A percentile compares a stretch with the other conserved stretches of the same genome.
These are phyloP conservation scores for Epichloe sp. DNA, from an alignment of 2,329 filamentous ascomycete species.

Conservation along the genomic window DNA sequence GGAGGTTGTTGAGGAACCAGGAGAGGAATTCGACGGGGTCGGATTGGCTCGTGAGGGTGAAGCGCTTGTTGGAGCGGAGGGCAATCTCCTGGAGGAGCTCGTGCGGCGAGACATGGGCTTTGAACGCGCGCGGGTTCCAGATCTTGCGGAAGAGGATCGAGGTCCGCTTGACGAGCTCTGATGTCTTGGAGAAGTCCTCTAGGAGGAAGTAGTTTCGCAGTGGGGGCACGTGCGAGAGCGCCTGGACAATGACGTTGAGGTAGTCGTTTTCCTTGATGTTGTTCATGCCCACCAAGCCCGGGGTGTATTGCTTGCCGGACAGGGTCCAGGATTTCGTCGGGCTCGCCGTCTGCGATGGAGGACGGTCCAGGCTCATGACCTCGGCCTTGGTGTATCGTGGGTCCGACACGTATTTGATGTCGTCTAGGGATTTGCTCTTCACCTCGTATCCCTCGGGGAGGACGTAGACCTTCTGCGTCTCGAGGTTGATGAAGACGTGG, in stretches of 20 bases:
- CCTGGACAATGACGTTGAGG: conserved; percentile 87
- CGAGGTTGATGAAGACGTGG: conserved; percentile 97
- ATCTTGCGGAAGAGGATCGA: conserved; percentile 89
- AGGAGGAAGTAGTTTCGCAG: conserved; percentile 86
- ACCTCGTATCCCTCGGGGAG: conserved; percentile 96
- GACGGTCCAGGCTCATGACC: conserved; percentile 64
- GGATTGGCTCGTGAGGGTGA: conserved; percentile 79
- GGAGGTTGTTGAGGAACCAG: conserved; percentile 95
- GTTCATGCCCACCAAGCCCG: conserved; percentile 97
- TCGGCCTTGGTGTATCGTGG: conserved; percentile 72
- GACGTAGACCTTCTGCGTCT: conserved; percentile 80
- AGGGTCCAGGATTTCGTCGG: conserved; percentile 39
- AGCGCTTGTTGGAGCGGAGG: conserved; percentile 79
- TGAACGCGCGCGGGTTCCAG: conserved; percentile 95
- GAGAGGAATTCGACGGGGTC: conserved; percentile 94
- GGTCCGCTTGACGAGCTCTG: conserved; percentile 78
- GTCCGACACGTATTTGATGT: conserved; percentile 97
- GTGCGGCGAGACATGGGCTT: conserved; percentile 91
- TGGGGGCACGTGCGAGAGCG: conserved; percentile 77
- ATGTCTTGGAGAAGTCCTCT: conserved; percentile 57
- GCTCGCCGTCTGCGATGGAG: neutral
- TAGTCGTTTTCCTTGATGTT: conserved; percentile 99
- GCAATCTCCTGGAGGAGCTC: conserved; percentile 93
- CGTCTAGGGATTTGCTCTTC: conserved; percentile 82
- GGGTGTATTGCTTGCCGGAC: conserved; percentile 71